These are phyloP conservation scores for Ustilago crameri DNA, from an alignment of 1,284 basidiomycete species.

Conservation along the genomic window DNA sequence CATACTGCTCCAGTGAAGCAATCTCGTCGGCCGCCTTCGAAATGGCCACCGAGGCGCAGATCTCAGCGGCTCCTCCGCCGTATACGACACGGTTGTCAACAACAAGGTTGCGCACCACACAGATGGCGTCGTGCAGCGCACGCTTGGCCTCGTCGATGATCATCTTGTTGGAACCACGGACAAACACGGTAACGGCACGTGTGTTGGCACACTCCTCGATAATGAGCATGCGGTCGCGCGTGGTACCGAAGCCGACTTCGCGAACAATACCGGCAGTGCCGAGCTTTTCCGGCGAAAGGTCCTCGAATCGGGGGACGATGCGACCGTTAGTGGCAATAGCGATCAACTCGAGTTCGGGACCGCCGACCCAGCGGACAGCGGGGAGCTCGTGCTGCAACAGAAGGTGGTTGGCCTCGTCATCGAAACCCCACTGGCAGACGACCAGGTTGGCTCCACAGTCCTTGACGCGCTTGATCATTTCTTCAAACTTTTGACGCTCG, in stretches of 20 bases:
- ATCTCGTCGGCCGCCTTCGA: constrained; percentile 94
- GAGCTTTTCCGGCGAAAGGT: constrained; percentile 88
- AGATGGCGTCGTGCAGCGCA: constrained; percentile 95
- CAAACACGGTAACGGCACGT: constrained; percentile 95
- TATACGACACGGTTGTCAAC: constrained; percentile 97
- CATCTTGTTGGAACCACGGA: constrained; percentile 99
- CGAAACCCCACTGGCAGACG: constrained; percentile 99
- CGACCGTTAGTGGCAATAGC: constrained; percentile 98
- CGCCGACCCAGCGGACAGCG: constrained; percentile 98
- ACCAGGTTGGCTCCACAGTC: constrained; percentile 98
- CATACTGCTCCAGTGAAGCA: constrained; percentile 97
- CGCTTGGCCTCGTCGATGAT: constrained; percentile 95
- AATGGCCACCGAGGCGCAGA: constrained; percentile 92
- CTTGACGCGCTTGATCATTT: constrained; percentile 97
- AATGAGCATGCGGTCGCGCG: constrained; percentile 97
- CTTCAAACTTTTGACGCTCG: constrained; percentile 92
- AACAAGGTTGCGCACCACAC: constrained; percentile 93
- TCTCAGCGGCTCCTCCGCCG: constrained; percentile 96
- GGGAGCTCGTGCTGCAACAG: constrained; percentile 97
- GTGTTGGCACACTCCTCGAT: constrained; percentile 98
- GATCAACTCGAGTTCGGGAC: constrained; percentile 98
- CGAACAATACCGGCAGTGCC: constrained; percentile 92
- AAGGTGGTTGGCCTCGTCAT: constrained; percentile 98
- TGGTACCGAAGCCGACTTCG: constrained; percentile 95
- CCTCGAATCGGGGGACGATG: constrained; percentile 97